A percentile compares a stretch with the other conserved stretches of the same genome.
These are phyloP conservation scores for Penicillium expansum DNA, from an alignment of 2,329 filamentous ascomycete genomes.

Conservation along the genomic window DNA sequence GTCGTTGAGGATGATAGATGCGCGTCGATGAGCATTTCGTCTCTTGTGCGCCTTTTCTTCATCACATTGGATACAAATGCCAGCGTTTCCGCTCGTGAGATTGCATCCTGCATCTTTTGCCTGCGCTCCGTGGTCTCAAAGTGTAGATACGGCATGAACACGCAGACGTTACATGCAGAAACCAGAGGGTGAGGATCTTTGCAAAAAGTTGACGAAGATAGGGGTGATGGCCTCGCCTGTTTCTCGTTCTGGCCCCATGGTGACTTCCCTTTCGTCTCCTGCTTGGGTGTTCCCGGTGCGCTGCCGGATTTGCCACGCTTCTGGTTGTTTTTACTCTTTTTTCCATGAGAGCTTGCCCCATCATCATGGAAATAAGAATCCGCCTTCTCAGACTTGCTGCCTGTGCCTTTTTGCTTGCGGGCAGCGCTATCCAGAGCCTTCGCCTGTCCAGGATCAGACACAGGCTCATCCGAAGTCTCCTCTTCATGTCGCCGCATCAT, in stretches of 20 bases:
- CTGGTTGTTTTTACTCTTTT: slow-evolving; percentile 28
- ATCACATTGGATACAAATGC: slow-evolving; percentile 22
- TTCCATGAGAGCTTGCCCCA: slow-evolving; percentile 19
- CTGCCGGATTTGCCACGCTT: slow-evolving; percentile 31
- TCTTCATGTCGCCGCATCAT: slow-evolving; percentile 25
- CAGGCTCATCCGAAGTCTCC: slow-evolving; percentile 11
- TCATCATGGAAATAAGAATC: slow-evolving; percentile 31
- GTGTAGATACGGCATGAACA: slow-evolving; percentile 64
- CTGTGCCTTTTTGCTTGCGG: slow-evolving; percentile 31
- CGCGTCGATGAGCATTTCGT: slow-evolving; percentile 38
- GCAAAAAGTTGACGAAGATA: slow-evolving; percentile 39
- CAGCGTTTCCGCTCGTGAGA: slow-evolving; percentile 37
- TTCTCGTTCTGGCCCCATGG: slow-evolving; percentile 34
- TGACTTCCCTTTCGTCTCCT: slow-evolving; percentile 30
- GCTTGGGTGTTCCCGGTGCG: slow-evolving; percentile 24
- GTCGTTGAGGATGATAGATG: slow-evolving; percentile 37
- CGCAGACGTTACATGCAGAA: slow-evolving; percentile 29
- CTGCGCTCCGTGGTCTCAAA: slow-evolving; percentile 59
- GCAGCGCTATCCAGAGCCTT: slow-evolving; percentile 8
- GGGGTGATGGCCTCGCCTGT: slow-evolving; percentile 18
- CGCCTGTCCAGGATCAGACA: slow-evolving; percentile 12
- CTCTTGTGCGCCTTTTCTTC: slow-evolving; percentile 33
- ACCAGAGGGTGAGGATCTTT: slow-evolving; percentile 24
- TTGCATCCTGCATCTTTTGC: slow-evolving; percentile 57
- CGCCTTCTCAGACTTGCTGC: slow-evolving; percentile 25